phyloP scores from a whole-genome alignment of 2,329 filamentous ascomycete genomes.

The Colletotrichum spinosum region DNA sequence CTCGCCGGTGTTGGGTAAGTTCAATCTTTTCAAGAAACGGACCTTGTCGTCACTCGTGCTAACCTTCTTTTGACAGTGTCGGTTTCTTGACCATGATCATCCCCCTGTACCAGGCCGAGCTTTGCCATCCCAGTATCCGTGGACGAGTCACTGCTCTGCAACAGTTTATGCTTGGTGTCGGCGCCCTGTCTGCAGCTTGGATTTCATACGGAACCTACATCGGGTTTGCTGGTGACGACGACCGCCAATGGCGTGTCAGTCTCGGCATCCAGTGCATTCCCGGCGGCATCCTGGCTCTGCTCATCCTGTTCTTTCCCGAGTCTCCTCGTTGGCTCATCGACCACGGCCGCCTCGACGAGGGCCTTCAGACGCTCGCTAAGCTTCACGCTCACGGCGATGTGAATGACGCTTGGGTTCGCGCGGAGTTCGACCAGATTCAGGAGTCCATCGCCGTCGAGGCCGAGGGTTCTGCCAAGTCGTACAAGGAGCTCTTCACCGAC shows the following conservation, averaged over 20 bases:
- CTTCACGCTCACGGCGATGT: slow-evolving; percentile 77
- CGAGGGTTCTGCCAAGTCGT: slow-evolving; percentile 76
- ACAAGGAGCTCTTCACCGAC: slow-evolving; percentile 73
- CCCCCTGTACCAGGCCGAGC: slow-evolving; percentile 81
- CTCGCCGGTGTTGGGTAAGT: slow-evolving; percentile 71
- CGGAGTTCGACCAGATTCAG: slow-evolving; percentile 79
- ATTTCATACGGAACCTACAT: slow-evolving; percentile 69
- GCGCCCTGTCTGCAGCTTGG: slow-evolving; percentile 79
- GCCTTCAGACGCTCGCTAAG: slow-evolving; percentile 73
- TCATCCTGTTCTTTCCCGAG: slow-evolving; percentile 80
- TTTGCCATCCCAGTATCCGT: slow-evolving; percentile 82
- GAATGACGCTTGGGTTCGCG: slow-evolving; percentile 75
- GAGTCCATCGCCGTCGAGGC: slow-evolving; percentile 74
- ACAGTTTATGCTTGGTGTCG: slow-evolving; percentile 86
- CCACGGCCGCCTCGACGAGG: slow-evolving; percentile 73
- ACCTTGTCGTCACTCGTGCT: neutral
- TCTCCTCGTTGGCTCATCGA: slow-evolving; percentile 81
- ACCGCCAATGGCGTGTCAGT: slow-evolving; percentile 50
- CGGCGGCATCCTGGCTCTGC: slow-evolving; percentile 69
- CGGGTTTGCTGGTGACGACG: slow-evolving; percentile 44
- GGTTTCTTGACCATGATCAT: slow-evolving; percentile 54
- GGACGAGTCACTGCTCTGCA: slow-evolving; percentile 81
- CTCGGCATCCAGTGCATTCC: slow-evolving; percentile 80
- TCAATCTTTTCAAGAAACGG: neutral
- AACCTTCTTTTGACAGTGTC: slow-evolving; percentile 50